phyloP scores from a whole-genome alignment of 163 green algal species.

The Coccomyxa subellipsoidea region DNA sequence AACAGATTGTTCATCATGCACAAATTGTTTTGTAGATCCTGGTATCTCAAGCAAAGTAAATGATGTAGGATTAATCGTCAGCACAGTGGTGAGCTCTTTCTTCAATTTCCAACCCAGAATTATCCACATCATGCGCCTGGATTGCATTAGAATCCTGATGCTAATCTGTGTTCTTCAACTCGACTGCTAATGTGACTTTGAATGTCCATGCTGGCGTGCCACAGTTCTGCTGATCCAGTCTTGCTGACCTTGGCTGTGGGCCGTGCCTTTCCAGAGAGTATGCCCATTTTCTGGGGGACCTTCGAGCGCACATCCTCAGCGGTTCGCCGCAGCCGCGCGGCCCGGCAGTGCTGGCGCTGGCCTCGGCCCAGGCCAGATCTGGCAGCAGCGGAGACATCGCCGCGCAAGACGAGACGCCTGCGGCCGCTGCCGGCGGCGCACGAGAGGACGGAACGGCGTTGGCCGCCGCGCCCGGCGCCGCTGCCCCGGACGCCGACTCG shows the following conservation, averaged over 20 bases:
- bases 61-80: too few relatives aligned
- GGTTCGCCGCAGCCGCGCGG: background rate
- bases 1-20: too few relatives aligned
- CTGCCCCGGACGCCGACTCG: background rate
- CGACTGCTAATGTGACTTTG: too few relatives aligned
- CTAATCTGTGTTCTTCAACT: too few relatives aligned
- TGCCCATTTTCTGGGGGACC: slow-evolving; percentile 53
- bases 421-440: background rate
- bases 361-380: background rate
- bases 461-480: background rate
- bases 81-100: too few relatives aligned
- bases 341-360: background rate
- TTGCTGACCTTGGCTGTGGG: background rate
- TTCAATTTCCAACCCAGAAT: too few relatives aligned
- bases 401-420: background rate
- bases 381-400: background rate
- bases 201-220: too few relatives aligned
- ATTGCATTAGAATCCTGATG: too few relatives aligned
- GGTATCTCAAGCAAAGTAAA: too few relatives aligned
- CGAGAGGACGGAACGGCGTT: background rate
- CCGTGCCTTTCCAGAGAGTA: slow-evolving; percentile 39
- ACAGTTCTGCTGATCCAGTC: too few relatives aligned
- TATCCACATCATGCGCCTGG: too few relatives aligned
- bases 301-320: slow-evolving; percentile 21
- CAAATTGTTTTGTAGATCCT: too few relatives aligned